Conservation (phyloP, 2,329 filamentous ascomycete species). For the Bipolaris sorokiniana region DNA sequence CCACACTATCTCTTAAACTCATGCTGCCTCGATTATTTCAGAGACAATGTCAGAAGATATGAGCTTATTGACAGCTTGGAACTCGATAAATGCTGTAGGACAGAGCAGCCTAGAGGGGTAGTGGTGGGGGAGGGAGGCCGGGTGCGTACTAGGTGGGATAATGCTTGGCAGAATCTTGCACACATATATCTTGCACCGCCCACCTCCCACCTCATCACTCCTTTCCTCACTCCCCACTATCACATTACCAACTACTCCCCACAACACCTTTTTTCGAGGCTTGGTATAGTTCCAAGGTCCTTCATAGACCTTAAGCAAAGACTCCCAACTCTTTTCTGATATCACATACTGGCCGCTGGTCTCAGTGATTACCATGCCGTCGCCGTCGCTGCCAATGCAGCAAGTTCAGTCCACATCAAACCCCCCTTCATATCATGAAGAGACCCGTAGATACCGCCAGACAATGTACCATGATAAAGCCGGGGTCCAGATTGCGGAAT, state of each 20-base stretch:
- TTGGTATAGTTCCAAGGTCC: constrained; percentile 4
- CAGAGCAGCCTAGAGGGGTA: constrained; percentile 9
- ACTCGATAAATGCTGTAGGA: background rate
- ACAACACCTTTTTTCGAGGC: background rate
- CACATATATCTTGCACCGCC: constrained; percentile 34
- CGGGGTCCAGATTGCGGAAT: constrained; percentile 32
- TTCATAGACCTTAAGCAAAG: constrained; percentile 2
- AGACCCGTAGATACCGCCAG: constrained; percentile 25
- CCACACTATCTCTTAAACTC: background rate
- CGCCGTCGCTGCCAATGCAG: constrained; percentile 14
- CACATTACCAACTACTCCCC: constrained; percentile 10
- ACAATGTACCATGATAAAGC: constrained; percentile 34
- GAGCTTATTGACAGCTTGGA: background rate
- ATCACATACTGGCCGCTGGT: constrained; percentile 6
- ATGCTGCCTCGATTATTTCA: background rate
- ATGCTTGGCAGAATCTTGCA: constrained; percentile 29
- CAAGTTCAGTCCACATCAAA: constrained; percentile 3
- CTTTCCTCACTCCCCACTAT: constrained; percentile 13
- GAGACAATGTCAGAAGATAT: background rate
- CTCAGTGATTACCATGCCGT: constrained; percentile 31
- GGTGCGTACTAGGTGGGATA: constrained; percentile 16
- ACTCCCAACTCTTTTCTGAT: constrained; percentile 10
- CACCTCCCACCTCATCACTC: constrained; percentile 21
- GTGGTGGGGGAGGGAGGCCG: constrained; percentile 12
- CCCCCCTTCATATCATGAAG: background rate